Evolutionary conservation across 805 yeast species (phyloP), one percentile per base, ranked within the genome.

Genomic region (Scheffersomyces coipomensis): DNA sequence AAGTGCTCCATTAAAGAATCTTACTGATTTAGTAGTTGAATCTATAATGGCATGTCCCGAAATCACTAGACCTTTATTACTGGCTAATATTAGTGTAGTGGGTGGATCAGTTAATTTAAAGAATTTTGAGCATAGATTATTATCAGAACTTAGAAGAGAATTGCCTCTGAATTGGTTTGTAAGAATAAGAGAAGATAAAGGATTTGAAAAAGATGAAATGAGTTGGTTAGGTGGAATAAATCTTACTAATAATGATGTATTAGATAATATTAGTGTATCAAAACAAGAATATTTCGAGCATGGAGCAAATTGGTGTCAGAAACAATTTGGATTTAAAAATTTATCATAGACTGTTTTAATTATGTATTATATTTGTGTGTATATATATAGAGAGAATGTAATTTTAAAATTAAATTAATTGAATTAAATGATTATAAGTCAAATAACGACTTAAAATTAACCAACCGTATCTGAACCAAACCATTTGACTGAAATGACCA

Each of bases 391-490:
- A 16, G 21, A 16, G 5, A 6, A 19, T 21, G 18, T 22, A 27
- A 22, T 10, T 19, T 15, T 29, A 19, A 13, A 24, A 19, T 39
- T 15, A 30, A 34, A 35, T 34, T 13, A 45, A 47, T 33, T 51
- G 61, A 22, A 70, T 64, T 46, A 87, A 66, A 52, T 86, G 89
- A 60, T 91, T 90, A 37, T 77, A 76, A 31, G 82, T 80, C 70
- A 87, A 77, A 62, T 88, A 91, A 45, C 90, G 71, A 43, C 96
- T 84, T 12, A 82, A 61, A 5, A 77, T 42, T 55, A 93, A 68
- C 97, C 97, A 93, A 1, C 88, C 83, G 67, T 85, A 86, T 48
- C 99, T 73, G 60, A 84, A 93, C 97, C 97, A 91, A 7, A 85
- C 90, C 86, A 93, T 86, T 60, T 93, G 99, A 2, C 95, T 80